phyloP scores from a whole-genome alignment of 1,284 basidiomycete genomes.

The Ceratobasidium sp. region DNA sequence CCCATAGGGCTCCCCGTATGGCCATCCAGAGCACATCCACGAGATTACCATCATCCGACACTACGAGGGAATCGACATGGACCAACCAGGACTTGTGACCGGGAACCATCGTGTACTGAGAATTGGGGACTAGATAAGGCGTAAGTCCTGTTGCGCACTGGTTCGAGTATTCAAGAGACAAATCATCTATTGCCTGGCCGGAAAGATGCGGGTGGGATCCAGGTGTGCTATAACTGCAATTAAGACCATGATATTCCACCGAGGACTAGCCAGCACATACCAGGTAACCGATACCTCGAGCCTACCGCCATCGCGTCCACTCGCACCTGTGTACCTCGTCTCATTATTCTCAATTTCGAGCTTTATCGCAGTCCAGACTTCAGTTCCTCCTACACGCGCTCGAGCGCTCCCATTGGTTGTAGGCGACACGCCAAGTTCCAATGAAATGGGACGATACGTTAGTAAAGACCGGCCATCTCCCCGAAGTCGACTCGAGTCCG shows the following conservation, averaged over 20 bases:
- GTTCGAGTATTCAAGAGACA: slow-evolving; percentile 67
- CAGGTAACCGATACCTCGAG: slow-evolving; percentile 73
- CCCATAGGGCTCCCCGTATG: slow-evolving; percentile 75
- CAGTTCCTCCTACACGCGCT: slow-evolving; percentile 71
- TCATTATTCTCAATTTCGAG: slow-evolving; percentile 68
- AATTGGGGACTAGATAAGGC: slow-evolving; percentile 23
- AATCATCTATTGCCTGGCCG: slow-evolving; percentile 67
- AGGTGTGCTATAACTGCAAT: slow-evolving; percentile 65
- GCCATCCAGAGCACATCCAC: slow-evolving; percentile 79
- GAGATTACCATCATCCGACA: slow-evolving; percentile 73
- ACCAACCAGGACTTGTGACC: slow-evolving; percentile 71
- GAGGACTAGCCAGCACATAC: slow-evolving; percentile 55
- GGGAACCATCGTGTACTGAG: slow-evolving; percentile 62
- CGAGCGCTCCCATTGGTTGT: slow-evolving; percentile 80
- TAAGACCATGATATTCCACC: background rate
- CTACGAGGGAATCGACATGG: slow-evolving; percentile 70
- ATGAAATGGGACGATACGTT: slow-evolving; percentile 67
- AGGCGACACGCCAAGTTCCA: slow-evolving; percentile 77
- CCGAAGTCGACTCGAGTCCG: slow-evolving; percentile 59
- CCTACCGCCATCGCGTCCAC: slow-evolving; percentile 60
- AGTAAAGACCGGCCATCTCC: slow-evolving; percentile 68
- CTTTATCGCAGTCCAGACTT: slow-evolving; percentile 71
- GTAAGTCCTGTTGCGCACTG: slow-evolving; percentile 53
- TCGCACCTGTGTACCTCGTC: slow-evolving; percentile 47
- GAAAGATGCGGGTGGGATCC: slow-evolving; percentile 75